These are phyloP conservation scores for Diplodia scrobiculata DNA, from an alignment of 2,329 filamentous ascomycete species.

Conservation along the genomic window DNA sequence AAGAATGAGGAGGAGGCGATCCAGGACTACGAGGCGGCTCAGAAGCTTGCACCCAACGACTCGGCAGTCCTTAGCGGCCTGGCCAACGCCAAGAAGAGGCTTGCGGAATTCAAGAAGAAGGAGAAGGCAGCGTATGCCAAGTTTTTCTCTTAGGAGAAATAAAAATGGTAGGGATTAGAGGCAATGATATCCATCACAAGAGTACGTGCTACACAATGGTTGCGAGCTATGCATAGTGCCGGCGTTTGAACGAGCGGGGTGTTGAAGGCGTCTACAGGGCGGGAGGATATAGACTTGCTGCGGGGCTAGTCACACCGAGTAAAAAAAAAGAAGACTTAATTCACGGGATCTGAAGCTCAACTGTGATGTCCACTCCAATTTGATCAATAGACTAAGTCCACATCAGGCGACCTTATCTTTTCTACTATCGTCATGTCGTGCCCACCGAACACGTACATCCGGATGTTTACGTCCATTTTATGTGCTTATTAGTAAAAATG, in stretches of 20 bases:
- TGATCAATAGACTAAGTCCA: too few species aligned
- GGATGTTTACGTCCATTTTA: too few species aligned
- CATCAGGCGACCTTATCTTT: background rate
- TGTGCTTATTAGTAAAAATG: too few species aligned
- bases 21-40: constrained; percentile 49
- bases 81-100: constrained; percentile 72
- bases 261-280: constrained; percentile 19
- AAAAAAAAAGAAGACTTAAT: background rate
- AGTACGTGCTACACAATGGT: constrained; percentile 8
- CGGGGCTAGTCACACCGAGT: background rate
- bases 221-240: constrained; percentile 1
- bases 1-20: constrained; percentile 82
- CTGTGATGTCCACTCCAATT: background rate
- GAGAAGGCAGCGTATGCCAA: constrained; percentile 92
- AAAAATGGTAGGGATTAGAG: background rate
- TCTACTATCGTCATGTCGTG: too few species aligned
- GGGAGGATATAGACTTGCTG: constrained; percentile 3
- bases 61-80: constrained; percentile 74
- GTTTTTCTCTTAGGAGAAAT: constrained; percentile 25
- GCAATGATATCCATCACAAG: constrained; percentile 11
- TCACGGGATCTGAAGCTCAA: background rate
- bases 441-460: too few species aligned
- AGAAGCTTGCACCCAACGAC: constrained; percentile 64
- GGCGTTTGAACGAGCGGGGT: constrained; percentile 21
- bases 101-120: constrained; percentile 73